These are phyloP conservation scores for Botrytis cinerea DNA, from an alignment of 2,329 filamentous ascomycete species.

Conservation along the genomic window DNA sequence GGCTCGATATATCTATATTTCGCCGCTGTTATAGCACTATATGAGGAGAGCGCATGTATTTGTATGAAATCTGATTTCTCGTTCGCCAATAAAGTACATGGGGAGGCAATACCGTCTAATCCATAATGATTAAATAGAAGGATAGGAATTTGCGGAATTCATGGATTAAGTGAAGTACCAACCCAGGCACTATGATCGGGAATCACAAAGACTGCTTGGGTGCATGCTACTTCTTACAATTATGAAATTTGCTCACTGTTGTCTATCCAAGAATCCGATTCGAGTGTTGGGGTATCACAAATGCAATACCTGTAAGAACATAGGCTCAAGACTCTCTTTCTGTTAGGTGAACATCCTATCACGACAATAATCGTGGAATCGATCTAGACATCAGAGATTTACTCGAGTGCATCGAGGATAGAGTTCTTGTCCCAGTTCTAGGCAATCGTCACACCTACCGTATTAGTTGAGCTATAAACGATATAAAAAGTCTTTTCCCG, in stretches of 20 bases:
- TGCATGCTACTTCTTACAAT: slow-evolving; percentile 54
- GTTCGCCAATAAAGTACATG: slow-evolving; percentile 56
- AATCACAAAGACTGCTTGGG: slow-evolving; percentile 59
- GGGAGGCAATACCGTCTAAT: slow-evolving; percentile 59
- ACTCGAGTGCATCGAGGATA: slow-evolving; percentile 60
- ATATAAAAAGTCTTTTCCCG: slow-evolving; percentile 58
- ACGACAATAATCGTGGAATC: slow-evolving; percentile 54
- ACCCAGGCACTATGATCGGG: slow-evolving; percentile 64
- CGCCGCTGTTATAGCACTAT: slow-evolving; percentile 55
- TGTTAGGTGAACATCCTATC: slow-evolving; percentile 65
- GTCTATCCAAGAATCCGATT: slow-evolving; percentile 60
- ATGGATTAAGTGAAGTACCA: slow-evolving; percentile 55
- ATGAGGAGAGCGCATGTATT: slow-evolving; percentile 55
- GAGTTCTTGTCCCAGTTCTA: slow-evolving; percentile 66
- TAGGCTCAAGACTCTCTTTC: slow-evolving; percentile 63
- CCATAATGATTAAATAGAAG: slow-evolving; percentile 60
- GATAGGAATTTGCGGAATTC: slow-evolving; percentile 48
- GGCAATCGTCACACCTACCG: slow-evolving; percentile 59
- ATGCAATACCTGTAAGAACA: slow-evolving; percentile 60
- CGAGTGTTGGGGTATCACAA: slow-evolving; percentile 58
- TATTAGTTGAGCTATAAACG: slow-evolving; percentile 56
- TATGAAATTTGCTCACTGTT: slow-evolving; percentile 62
- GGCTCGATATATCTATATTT: slow-evolving; percentile 60
- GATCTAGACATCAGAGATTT: slow-evolving; percentile 49
- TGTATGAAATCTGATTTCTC: slow-evolving; percentile 54